Percentiles rank a stretch among this genome's conserved stretches.
Conservation (phyloP, 164 flowering plant genomes). For the Chloranthus sessilifolius region DNA sequence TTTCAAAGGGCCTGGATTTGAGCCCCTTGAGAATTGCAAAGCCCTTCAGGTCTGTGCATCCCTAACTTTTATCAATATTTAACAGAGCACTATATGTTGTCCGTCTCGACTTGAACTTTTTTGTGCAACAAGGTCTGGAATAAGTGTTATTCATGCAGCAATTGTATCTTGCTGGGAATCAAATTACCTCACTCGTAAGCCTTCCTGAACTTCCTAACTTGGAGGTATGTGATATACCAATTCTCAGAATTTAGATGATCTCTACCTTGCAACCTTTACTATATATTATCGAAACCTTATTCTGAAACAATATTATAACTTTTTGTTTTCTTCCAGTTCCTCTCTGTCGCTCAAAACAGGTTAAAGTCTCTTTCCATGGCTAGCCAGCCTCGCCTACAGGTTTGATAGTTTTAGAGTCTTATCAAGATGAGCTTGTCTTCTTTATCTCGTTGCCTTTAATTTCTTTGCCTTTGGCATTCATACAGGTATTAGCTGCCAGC, state of each 20-base stretch:
- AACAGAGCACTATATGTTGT: background rate
- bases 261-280: too few relatives aligned
- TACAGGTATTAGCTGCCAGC: constrained; percentile 97
- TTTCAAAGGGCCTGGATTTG: constrained; percentile 98
- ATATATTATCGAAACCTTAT: too few relatives aligned
- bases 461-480: constrained; percentile 8
- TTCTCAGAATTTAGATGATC: too few relatives aligned
- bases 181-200: constrained; percentile 83
- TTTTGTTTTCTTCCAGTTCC: constrained; percentile 51
- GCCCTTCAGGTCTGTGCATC: constrained; percentile 61
- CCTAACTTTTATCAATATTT: background rate
- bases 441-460: background rate
- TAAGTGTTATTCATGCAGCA: constrained; percentile 48
- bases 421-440: background rate
- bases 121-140: constrained; percentile 7
- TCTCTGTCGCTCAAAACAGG: constrained; percentile 97
- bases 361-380: constrained; percentile 95
- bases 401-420: constrained; percentile 17
- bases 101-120: background rate
- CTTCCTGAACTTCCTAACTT: constrained; percentile 98
- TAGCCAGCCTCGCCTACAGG: constrained; percentile 97
- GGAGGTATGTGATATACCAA: constrained; percentile 76
- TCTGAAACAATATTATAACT: background rate
- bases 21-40: constrained; percentile 93
- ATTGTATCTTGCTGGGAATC: constrained; percentile 99